A percentile compares a stretch with the other conserved stretches of the same genome.
Evolutionary conservation across 225 moss, liverwort and hornwort genomes (phyloP).

Genomic region (Antitrichia curtipendula): DNA sequence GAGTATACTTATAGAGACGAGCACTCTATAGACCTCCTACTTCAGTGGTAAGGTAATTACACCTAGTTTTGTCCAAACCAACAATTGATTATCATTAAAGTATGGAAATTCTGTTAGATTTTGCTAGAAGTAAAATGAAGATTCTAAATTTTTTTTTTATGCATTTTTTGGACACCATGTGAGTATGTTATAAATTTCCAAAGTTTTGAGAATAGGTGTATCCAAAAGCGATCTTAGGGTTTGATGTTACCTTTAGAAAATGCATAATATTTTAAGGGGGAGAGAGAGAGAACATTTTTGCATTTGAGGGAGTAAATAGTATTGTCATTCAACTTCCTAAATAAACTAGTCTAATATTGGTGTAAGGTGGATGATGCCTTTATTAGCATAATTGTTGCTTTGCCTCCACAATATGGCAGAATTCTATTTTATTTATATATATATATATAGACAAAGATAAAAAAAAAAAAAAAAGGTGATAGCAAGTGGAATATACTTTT

Average conservation of each 20-base stretch:
- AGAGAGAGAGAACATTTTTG: accelerated
- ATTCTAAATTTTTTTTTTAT: neutral
- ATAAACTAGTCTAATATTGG: neutral
- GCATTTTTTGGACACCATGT: no score
- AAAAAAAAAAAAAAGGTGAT: neutral
- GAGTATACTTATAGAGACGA: accelerated
- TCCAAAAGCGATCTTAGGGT: accelerated
- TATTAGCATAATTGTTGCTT: neutral
- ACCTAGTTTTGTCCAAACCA: neutral
- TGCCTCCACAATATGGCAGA: accelerated
- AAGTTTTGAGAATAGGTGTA: neutral
- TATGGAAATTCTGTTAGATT: neutral
- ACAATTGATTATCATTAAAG: neutral
- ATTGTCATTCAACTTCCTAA: neutral
- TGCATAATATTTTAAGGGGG: no score
- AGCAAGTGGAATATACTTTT: neutral
- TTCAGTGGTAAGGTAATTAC: neutral
- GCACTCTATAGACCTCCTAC: accelerated
- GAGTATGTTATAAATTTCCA: no score
- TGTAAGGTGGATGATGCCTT: neutral
- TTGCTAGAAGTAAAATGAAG: neutral
- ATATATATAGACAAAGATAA: neutral
- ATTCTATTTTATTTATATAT: neutral
- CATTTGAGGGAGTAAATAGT: neutral
- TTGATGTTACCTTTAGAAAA: neutral